Evolutionary conservation across 2,329 filamentous ascomycete species (phyloP), one percentile per base, ranked within the genome.

Genomic region (Fusarium ambrosium): DNA sequence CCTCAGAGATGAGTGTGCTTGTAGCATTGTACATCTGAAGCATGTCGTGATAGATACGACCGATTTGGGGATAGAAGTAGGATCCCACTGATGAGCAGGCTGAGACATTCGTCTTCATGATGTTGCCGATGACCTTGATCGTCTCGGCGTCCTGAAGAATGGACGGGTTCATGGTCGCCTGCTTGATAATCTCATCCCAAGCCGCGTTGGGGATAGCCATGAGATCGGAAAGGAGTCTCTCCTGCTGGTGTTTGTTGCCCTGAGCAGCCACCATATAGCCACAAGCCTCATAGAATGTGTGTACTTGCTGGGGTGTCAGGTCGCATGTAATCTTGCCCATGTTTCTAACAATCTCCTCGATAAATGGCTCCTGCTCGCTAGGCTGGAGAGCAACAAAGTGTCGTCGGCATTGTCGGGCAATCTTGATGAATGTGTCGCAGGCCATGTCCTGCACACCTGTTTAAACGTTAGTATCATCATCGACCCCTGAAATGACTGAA

Each of bases 71-170:
- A 81, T 98, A 98, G 84, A 99, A 99, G 85, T 98, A 99, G 62
- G 94, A 92, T 37, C 97, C 97, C 68, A 99, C 97, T 1, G 97
- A 98, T 39, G 94, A 94, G 84, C 97, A 99, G 39, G 97, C 97
- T n/a, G 97, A 96, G 6, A 99, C 97, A 79, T 99, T 99, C 1
- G 97, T 99, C 90, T 99, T 99, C 97, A 99, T 99, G 82, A 99
- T 98, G 85, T 99, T 99, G 76, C 97, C 97, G 73, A 99, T 95
- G 77, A 99, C 92, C 87, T 99, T 99, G 86, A 99, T 98, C 1
- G 95, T 97, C 78, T 99, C 95, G 13, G 92, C 88, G 80, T 98
- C 95, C 82, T 98, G 95, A 14, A 99, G 88, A 76, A 97, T 95
- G 24, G 92, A 89, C 0, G 97, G 95, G 81, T 98, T 92, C 71